phyloP scores from a whole-genome alignment of 805 yeast species.

The Priceomyces haplophilus region DNA sequence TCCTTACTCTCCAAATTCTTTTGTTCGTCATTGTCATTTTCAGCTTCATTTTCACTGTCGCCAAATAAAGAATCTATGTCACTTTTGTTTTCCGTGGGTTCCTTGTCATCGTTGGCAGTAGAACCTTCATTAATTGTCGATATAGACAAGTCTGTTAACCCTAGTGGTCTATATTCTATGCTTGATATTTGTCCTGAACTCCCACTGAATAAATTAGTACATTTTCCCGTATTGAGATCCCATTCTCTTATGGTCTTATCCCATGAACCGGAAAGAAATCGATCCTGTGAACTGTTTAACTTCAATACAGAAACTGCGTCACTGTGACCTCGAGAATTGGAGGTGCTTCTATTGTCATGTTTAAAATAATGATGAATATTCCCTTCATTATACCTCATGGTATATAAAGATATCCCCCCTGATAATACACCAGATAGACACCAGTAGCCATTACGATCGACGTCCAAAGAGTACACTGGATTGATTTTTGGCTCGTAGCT shows the following conservation, averaged over 20 bases:
- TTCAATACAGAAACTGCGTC: slow-evolving; percentile 72
- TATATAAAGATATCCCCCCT: slow-evolving; percentile 86
- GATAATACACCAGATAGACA: slow-evolving; percentile 72
- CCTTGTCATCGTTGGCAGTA: slow-evolving; percentile 11
- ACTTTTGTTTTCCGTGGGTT: slow-evolving; percentile 20
- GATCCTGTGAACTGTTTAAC: slow-evolving; percentile 59
- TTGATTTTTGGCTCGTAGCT: slow-evolving; percentile 61
- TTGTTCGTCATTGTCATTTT: slow-evolving; percentile 11
- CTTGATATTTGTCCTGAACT: slow-evolving; percentile 78
- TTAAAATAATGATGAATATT: slow-evolving; percentile 68
- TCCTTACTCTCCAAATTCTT: slow-evolving; percentile 16
- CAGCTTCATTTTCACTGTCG: slow-evolving; percentile 37
- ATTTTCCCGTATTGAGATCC: slow-evolving; percentile 78
- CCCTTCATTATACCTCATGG: slow-evolving; percentile 82
- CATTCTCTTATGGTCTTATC: slow-evolving; percentile 76
- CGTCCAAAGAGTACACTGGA: slow-evolving; percentile 87
- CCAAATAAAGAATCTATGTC: slow-evolving; percentile 50
- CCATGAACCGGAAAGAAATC: slow-evolving; percentile 85
- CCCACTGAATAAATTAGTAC: slow-evolving; percentile 47
- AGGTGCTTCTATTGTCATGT: slow-evolving; percentile 30
- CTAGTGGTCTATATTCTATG: slow-evolving; percentile 65
- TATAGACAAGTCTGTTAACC: slow-evolving; percentile 42
- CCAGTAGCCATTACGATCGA: slow-evolving; percentile 80
- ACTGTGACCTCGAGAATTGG: slow-evolving; percentile 46
- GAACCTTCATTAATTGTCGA: slow-evolving; percentile 20